Percentiles rank a stretch among this genome's conserved stretches.
These are phyloP conservation scores for Nicotiana undulata DNA, from an alignment of 257 asterid species.

Conservation along the genomic window DNA sequence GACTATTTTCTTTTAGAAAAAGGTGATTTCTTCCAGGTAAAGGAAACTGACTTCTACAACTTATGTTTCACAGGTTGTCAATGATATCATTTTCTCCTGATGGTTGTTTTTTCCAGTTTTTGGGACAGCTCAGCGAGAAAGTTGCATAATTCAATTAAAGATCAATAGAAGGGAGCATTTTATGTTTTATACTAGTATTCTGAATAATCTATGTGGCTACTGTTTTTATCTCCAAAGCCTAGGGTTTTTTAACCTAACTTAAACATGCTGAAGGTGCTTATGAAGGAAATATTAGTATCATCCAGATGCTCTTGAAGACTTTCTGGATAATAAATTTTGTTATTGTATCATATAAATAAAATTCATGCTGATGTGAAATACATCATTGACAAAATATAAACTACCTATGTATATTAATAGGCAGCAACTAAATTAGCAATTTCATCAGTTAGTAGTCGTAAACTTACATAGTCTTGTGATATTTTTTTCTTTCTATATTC, in stretches of 20 bases:
- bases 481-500: not conserved
- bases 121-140: not conserved
- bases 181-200: not conserved
- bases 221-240: not conserved
- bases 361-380: not conserved
- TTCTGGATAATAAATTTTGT: not conserved
- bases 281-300: not conserved
- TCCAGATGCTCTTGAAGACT: not conserved
- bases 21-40: constrained; percentile 97
- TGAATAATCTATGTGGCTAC: not conserved
- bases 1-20: constrained; percentile 96
- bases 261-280: not conserved
- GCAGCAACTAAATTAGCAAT: not conserved
- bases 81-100: not conserved
- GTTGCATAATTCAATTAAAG: not conserved
- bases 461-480: not conserved
- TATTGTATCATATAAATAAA: not conserved
- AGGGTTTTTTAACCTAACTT: not conserved
- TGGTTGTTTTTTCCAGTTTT: not conserved
- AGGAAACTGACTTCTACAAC: constrained; percentile 1
- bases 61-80: not conserved
- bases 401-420: not conserved
- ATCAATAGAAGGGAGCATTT: not conserved
- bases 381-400: not conserved
- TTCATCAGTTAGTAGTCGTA: not conserved